Evolutionary conservation across 2,329 filamentous ascomycete species (phyloP).

Genomic region (Exserohilum turcica): DNA sequence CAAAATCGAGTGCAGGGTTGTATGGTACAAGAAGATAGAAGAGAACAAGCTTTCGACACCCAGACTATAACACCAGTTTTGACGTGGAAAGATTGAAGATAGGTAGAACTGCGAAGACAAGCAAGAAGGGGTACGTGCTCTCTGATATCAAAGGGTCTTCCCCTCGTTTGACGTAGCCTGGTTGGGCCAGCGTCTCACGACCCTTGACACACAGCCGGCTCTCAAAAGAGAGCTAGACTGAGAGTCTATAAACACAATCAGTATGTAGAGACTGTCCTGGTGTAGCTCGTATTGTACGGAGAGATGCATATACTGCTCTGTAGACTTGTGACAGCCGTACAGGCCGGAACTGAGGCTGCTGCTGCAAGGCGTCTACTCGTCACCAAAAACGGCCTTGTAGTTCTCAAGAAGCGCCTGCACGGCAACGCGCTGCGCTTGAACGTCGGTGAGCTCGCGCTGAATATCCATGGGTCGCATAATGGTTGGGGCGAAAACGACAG

Average conservation of each 20-base stretch:
- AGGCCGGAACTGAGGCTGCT: not conserved
- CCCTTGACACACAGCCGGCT: no score
- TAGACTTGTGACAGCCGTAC: not conserved
- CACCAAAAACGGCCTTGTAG: slow-evolving; percentile 75
- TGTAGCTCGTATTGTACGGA: not conserved
- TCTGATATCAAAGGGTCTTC: not conserved
- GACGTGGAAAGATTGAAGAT: slow-evolving; percentile 9
- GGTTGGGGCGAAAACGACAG: slow-evolving; percentile 96
- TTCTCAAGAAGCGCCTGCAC: slow-evolving; percentile 94
- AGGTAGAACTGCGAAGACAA: not conserved
- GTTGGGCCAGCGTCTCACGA: no score
- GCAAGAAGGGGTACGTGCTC: not conserved
- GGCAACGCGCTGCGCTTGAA: slow-evolving; percentile 88
- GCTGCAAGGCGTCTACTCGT: slow-evolving; percentile 29
- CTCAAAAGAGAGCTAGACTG: no score
- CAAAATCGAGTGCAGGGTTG: slow-evolving; percentile 11
- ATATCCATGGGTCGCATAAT: slow-evolving; percentile 92
- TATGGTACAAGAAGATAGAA: slow-evolving; percentile 20
- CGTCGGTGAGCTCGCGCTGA: slow-evolving; percentile 94
- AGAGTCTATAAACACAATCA: no score
- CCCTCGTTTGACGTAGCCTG: not conserved
- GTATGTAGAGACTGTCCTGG: not conserved
- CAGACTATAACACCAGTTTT: slow-evolving; percentile 9
- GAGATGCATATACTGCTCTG: not conserved
- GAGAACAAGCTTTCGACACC: not conserved